phyloP scores from a whole-genome alignment of 2,329 filamentous ascomycete species.

The Cercospora janseana region DNA sequence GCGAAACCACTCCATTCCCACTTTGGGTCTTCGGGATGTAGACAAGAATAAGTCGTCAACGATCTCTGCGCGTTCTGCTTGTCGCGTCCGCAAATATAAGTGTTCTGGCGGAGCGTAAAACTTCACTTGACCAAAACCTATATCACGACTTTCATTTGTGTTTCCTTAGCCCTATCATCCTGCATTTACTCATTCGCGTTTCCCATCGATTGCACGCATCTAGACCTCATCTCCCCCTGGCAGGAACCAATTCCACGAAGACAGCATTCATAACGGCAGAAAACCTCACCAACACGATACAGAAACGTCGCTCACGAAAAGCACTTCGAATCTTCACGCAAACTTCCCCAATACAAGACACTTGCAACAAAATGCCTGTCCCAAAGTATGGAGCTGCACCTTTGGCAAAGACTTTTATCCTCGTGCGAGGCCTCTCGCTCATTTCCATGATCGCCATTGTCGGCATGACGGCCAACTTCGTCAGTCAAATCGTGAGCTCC shows the following conservation, averaged over 20 bases:
- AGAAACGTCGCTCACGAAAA: conserved; percentile 13
- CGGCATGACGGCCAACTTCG: conserved; percentile 78
- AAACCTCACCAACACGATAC: conserved; percentile 7
- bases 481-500: conserved; percentile 68
- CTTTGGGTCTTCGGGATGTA: conserved; percentile 7
- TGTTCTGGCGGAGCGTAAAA: not conserved
- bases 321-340: conserved; percentile 13
- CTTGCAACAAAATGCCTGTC: conserved; percentile 48
- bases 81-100: conserved; percentile 15
- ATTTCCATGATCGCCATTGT: conserved; percentile 73
- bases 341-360: not conserved
- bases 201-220: conserved; percentile 1
- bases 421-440: conserved; percentile 68
- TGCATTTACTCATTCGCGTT: conserved; percentile 3
- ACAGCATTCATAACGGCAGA: conserved; percentile 11
- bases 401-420: conserved; percentile 74
- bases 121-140: conserved; percentile 3
- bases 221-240: conserved; percentile 30
- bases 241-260: conserved; percentile 23
- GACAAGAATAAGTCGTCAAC: conserved; percentile 22
- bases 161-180: conserved; percentile 5
- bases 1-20: conserved; percentile 26
- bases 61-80: conserved; percentile 15
- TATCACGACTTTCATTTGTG: conserved; percentile 24
- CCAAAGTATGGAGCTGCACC: conserved; percentile 63